Percentiles rank a stretch among this genome's conserved stretches.
Evolutionary conservation across 176 grass and related monocot species (phyloP).

Genomic region (Areca catechu): DNA sequence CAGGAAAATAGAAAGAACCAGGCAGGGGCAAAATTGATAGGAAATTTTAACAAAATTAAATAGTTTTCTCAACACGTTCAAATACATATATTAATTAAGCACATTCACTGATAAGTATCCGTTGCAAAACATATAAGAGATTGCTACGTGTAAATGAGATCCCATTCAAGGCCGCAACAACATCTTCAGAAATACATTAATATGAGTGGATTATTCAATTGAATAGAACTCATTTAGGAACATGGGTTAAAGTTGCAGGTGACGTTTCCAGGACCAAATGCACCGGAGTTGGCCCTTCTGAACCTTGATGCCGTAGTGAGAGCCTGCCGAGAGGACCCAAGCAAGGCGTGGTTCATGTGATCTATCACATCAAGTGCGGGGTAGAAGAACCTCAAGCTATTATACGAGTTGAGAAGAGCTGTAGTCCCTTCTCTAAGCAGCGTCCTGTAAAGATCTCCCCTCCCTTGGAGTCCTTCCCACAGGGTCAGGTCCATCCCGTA

Average conservation of each 20-base stretch:
- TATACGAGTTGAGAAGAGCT: slow-evolving; percentile 73
- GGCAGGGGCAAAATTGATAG: too few relatives aligned
- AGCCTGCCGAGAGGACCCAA: slow-evolving; percentile 32
- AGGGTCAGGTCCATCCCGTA: slow-evolving; percentile 54
- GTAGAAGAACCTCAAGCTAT: slow-evolving; percentile 33
- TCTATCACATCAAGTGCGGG: slow-evolving; percentile 45
- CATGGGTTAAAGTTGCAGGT: slow-evolving; percentile 41
- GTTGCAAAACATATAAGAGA: too few relatives aligned
- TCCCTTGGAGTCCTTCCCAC: slow-evolving; percentile 43
- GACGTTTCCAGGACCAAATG: neutral
- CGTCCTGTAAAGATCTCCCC: slow-evolving; percentile 53
- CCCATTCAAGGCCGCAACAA: too few relatives aligned
- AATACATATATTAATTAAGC: too few relatives aligned
- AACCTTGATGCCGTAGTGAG: slow-evolving; percentile 49
- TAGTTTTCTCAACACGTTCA: too few relatives aligned
- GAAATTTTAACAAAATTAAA: too few relatives aligned
- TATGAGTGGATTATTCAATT: too few relatives aligned
- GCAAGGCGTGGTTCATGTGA: slow-evolving; percentile 45
- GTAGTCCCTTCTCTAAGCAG: slow-evolving; percentile 79
- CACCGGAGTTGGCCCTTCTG: slow-evolving; percentile 47
- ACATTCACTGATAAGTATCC: too few relatives aligned
- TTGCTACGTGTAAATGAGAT: too few relatives aligned
- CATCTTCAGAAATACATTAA: too few relatives aligned
- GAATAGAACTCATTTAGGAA: too few relatives aligned
- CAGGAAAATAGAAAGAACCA: too few relatives aligned